These are phyloP conservation scores for Orobanche coerulescens DNA, from an alignment of 257 asterid species.

Conservation along the genomic window DNA sequence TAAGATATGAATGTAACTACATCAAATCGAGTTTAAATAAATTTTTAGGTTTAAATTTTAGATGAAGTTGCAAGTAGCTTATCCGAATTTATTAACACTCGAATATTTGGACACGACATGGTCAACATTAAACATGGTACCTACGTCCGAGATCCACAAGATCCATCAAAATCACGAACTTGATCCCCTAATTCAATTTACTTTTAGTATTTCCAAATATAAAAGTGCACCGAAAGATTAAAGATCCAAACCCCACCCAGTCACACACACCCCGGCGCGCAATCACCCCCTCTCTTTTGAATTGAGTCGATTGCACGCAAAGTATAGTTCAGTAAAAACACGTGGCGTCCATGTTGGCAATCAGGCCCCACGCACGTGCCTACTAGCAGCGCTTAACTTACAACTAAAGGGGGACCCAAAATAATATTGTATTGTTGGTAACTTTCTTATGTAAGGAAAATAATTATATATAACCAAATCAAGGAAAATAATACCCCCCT, in stretches of 20 bases:
- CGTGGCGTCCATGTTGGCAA: background rate
- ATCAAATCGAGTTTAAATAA: no score
- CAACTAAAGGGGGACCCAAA: background rate
- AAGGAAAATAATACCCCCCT: background rate
- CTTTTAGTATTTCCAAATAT: no score
- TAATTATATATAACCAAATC: background rate
- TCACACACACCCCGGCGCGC: no score
- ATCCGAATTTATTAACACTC: no score
- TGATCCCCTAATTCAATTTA: background rate
- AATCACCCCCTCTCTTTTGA: background rate
- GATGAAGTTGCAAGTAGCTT: no score
- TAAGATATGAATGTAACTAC: no score
- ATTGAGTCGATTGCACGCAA: slow-evolving; percentile 3
- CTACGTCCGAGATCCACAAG: background rate
- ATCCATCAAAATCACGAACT: background rate
- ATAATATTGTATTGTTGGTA: background rate
- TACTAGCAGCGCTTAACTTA: background rate
- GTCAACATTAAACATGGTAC: no score
- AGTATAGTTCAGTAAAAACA: background rate
- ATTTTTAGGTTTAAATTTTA: no score
- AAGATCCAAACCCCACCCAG: background rate
- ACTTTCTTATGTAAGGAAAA: background rate
- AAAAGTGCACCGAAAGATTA: background rate
- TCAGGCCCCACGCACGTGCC: background rate
- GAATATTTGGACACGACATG: no score